Evolutionary conservation across 2,329 filamentous ascomycete genomes (phyloP).

Genomic region (Trichoderma endophyticum): DNA sequence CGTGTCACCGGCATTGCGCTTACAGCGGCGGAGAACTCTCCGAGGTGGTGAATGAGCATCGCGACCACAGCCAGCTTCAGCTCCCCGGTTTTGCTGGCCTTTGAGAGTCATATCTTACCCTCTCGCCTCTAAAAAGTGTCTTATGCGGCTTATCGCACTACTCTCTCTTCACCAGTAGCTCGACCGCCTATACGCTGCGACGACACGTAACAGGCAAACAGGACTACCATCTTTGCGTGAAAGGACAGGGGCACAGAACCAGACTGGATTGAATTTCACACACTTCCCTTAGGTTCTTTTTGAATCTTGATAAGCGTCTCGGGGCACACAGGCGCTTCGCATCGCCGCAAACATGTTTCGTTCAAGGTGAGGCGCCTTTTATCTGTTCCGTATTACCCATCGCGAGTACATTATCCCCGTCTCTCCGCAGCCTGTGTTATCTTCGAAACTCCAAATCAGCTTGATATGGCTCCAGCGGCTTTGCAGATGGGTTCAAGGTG

Average conservation of each 20-base stretch:
- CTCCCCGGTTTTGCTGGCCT: neutral
- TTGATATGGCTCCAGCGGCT: neutral
- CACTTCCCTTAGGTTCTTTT: neutral
- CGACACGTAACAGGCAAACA: neutral
- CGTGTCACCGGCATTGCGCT: slow-evolving; percentile 4
- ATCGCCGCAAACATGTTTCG: slow-evolving; percentile 18
- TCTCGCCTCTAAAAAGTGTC: neutral
- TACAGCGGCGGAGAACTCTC: neutral
- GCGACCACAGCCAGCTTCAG: neutral
- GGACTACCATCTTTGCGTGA: neutral
- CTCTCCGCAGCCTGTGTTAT: neutral
- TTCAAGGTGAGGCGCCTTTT: slow-evolving; percentile 8
- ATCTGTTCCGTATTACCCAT: neutral
- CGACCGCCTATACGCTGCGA: neutral
- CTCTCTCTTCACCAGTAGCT: neutral
- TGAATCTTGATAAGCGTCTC: neutral
- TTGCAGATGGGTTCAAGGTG: neutral
- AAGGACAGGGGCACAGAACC: neutral
- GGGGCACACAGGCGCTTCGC: neutral
- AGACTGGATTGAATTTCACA: neutral
- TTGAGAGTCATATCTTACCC: neutral
- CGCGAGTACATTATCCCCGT: neutral
- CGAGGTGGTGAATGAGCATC: neutral
- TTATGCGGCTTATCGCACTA: slow-evolving; percentile 1
- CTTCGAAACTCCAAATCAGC: neutral